A percentile compares a stretch with the other conserved stretches of the same genome.
Conservation (phyloP, 2,329 filamentous ascomycete genomes). For the Cephalotrichum gorgonifer region DNA sequence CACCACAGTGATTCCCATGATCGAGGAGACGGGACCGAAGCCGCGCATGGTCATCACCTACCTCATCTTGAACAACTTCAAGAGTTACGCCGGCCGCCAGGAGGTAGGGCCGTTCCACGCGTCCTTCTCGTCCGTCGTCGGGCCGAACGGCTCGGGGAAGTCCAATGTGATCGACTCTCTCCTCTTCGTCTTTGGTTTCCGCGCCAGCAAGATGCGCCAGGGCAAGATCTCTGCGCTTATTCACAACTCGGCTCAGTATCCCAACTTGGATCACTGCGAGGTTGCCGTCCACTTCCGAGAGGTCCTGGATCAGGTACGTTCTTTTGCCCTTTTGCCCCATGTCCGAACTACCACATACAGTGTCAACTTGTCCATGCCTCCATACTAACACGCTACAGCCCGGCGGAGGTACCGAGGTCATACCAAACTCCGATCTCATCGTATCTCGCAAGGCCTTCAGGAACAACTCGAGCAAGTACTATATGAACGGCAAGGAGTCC, state of each 20-base stretch:
- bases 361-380: neutral
- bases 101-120: constrained; percentile 94
- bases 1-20: constrained; percentile 53
- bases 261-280: constrained; percentile 82
- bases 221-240: constrained; percentile 97
- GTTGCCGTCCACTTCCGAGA: constrained; percentile 96
- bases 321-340: neutral
- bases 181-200: constrained; percentile 97
- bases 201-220: constrained; percentile 98
- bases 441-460: constrained; percentile 92
- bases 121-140: constrained; percentile 95
- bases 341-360: neutral
- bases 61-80: constrained; percentile 91
- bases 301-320: constrained; percentile 67
- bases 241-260: constrained; percentile 85
- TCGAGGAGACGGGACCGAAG: constrained; percentile 69
- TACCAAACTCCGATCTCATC: constrained; percentile 75
- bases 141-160: constrained; percentile 95
- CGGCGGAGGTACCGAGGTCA: constrained; percentile 61
- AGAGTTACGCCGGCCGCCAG: constrained; percentile 93
- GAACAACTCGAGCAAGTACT: constrained; percentile 98
- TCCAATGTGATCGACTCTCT: constrained; percentile 98
- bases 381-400: constrained; percentile 35
- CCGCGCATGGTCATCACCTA: constrained; percentile 87
- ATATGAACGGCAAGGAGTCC: constrained; percentile 82